These are phyloP conservation scores for Coniophora puteana DNA, from an alignment of 1,284 basidiomycete species.

Conservation along the genomic window DNA sequence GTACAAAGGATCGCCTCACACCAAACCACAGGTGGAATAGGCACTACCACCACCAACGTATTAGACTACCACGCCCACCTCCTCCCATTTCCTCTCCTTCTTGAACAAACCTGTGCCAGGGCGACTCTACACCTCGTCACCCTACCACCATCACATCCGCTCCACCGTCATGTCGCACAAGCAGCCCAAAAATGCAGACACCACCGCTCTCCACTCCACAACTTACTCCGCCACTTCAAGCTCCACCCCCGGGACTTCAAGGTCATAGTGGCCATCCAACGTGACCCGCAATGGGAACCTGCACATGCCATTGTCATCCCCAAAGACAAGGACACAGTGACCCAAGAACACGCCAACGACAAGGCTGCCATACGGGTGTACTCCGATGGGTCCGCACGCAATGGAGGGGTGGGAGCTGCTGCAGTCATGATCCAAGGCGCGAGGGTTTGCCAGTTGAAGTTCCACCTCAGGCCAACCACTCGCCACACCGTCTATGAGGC, in stretches of 20 bases:
- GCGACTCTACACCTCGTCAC: slow-evolving; percentile 8
- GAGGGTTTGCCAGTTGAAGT: neutral
- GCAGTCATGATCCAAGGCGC: slow-evolving; percentile 5
- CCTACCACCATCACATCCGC: slow-evolving; percentile 9
- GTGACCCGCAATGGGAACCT: slow-evolving; percentile 3
- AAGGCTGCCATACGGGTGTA: slow-evolving; percentile 8
- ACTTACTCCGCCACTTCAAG: slow-evolving; percentile 2
- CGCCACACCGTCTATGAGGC: slow-evolving; percentile 19
- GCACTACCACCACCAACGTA: slow-evolving; percentile 15
- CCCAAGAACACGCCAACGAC: slow-evolving; percentile 1
- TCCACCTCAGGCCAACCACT: slow-evolving; percentile 8
- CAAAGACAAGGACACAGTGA: slow-evolving; percentile 5
- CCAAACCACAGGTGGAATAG: slow-evolving; percentile 18
- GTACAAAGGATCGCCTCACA: slow-evolving; percentile 16
- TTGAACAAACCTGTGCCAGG: slow-evolving; percentile 11
- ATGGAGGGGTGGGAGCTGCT: slow-evolving; percentile 14
- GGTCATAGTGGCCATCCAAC: slow-evolving; percentile 4
- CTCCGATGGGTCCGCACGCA: slow-evolving; percentile 15
- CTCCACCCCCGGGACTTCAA: slow-evolving; percentile 5
- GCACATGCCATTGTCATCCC: slow-evolving; percentile 1
- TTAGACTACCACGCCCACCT: slow-evolving; percentile 18
- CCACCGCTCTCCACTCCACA: slow-evolving; percentile 10
- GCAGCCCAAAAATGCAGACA: neutral
- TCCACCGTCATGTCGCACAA: neutral
- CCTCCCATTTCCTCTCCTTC: slow-evolving; percentile 13